These are phyloP conservation scores for Cylindrotheca closterium DNA, from an alignment of 108 stramenopile genomes.

Conservation along the genomic window DNA sequence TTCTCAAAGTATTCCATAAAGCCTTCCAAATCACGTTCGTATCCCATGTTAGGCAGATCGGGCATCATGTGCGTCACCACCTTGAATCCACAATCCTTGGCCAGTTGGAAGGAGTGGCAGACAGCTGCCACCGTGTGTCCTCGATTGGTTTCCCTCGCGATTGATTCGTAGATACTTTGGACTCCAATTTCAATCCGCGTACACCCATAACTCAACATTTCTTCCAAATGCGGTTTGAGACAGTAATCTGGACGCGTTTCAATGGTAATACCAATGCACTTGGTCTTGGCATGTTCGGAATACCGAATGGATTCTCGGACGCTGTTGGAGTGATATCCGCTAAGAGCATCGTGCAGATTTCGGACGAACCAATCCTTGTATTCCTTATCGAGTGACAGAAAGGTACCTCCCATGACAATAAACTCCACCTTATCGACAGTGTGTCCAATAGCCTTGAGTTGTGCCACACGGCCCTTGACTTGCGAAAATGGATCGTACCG, in stretches of 20 bases:
- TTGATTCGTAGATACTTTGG: conserved; percentile 91
- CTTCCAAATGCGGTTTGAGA: conserved; percentile 89
- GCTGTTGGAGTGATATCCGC: conserved; percentile 76
- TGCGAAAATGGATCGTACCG: conserved; percentile 92
- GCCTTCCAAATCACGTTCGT: conserved; percentile 88
- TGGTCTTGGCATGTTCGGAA: conserved; percentile 84
- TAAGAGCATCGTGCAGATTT: conserved; percentile 92
- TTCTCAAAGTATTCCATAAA: conserved; percentile 94
- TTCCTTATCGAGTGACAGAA: conserved; percentile 82
- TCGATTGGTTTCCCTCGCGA: conserved; percentile 94
- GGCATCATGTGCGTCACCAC: conserved; percentile 99
- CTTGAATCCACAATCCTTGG: conserved; percentile 97
- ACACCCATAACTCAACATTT: conserved; percentile 96
- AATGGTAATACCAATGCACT: conserved; percentile 95
- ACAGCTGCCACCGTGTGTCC: conserved; percentile 94
- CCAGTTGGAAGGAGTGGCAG: conserved; percentile 89
- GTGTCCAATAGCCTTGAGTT: conserved; percentile 88
- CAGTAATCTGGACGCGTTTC: conserved; percentile 98
- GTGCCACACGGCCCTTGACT: conserved; percentile 87
- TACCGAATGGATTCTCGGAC: conserved; percentile 89
- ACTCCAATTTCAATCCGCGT: conserved; percentile 98
- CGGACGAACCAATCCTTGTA: conserved; percentile 95
- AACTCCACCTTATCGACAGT: conserved; percentile 94
- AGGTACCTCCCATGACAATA: conserved; percentile 97
- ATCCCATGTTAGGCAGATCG: conserved; percentile 93